These are phyloP conservation scores for Vitis hybrid DNA, from an alignment of 177 flowering plant genomes.

Conservation along the genomic window DNA sequence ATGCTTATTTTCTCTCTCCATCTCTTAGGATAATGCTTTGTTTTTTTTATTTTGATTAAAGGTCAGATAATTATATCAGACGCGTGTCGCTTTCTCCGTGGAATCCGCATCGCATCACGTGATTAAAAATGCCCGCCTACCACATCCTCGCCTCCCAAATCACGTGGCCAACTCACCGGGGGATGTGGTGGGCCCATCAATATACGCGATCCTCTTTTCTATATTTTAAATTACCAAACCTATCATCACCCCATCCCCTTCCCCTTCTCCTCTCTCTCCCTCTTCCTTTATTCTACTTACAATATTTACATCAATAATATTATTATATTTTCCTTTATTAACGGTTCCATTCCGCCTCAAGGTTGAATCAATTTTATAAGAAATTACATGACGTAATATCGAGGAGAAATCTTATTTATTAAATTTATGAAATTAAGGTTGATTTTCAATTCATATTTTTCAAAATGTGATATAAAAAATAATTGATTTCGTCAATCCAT, in stretches of 20 bases:
- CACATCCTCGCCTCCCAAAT: slow-evolving; percentile 40
- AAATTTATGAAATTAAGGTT: too few relatives aligned
- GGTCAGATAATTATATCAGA: not conserved
- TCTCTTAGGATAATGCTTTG: slow-evolving; percentile 7
- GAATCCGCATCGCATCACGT: slow-evolving; percentile 49
- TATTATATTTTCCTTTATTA: too few relatives aligned
- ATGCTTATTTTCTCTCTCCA: slow-evolving; percentile 11
- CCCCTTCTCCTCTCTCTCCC: slow-evolving; percentile 5
- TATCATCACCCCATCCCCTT: not conserved
- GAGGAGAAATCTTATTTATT: too few relatives aligned
- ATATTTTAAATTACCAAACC: too few relatives aligned
- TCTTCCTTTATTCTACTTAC: not conserved
- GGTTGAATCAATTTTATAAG: too few relatives aligned
- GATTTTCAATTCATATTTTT: too few relatives aligned
- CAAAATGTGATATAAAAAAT: too few relatives aligned
- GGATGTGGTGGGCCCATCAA: slow-evolving; percentile 24
- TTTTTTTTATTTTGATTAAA: not conserved
- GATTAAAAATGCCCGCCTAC: slow-evolving; percentile 37
- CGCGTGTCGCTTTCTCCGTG: slow-evolving; percentile 33
- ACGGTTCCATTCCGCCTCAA: too few relatives aligned
- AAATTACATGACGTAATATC: too few relatives aligned
- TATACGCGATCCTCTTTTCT: slow-evolving; percentile 11
- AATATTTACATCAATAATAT: too few relatives aligned
- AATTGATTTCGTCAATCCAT: too few relatives aligned
- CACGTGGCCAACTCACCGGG: slow-evolving; percentile 72